Evolutionary conservation across 2,329 filamentous ascomycete species (phyloP).

Genomic region (Hypoxylon sp.): DNA sequence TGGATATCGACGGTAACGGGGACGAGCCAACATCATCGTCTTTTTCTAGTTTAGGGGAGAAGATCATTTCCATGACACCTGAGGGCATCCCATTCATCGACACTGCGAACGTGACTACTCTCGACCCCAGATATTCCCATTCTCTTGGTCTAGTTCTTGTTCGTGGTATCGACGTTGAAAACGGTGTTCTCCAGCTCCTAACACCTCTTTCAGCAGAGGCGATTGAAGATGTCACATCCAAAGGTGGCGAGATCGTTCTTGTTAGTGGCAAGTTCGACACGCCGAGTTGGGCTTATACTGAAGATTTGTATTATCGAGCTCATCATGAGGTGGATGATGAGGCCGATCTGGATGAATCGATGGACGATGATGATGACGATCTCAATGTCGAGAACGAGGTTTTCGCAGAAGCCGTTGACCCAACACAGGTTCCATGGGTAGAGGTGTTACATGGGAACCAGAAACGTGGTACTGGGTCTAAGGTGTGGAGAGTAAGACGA

Average conservation of each 20-base stretch:
- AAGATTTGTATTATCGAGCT: conserved; percentile 67
- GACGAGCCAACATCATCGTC: conserved; percentile 29
- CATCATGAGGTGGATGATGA: conserved; percentile 42
- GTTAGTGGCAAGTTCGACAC: conserved; percentile 78
- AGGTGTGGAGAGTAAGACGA: conserved; percentile 75
- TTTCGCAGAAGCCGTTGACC: conserved; percentile 42
- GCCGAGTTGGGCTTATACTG: conserved; percentile 78
- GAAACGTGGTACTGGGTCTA: conserved; percentile 70
- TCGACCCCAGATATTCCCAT: conserved; percentile 72
- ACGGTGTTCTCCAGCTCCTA: conserved; percentile 72
- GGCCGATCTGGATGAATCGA: conserved; percentile 44
- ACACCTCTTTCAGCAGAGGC: conserved; percentile 68
- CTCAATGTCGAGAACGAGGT: conserved; percentile 51
- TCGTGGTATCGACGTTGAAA: conserved; percentile 74
- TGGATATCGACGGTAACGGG: conserved; percentile 48
- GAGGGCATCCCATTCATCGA: conserved; percentile 75
- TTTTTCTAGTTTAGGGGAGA: conserved; percentile 34
- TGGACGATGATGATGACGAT: conserved; percentile 55
- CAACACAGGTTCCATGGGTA: conserved; percentile 69
- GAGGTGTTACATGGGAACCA: conserved; percentile 70
- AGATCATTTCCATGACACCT: conserved; percentile 59
- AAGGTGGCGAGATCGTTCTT: conserved; percentile 70
- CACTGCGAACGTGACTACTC: conserved; percentile 66
- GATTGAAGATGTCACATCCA: conserved; percentile 59
- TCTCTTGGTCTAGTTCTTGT: conserved; percentile 77